Base-by-base conservation (phyloP, 2,329 filamentous ascomycete genomes). In the Dactylellina sp. region DNA sequence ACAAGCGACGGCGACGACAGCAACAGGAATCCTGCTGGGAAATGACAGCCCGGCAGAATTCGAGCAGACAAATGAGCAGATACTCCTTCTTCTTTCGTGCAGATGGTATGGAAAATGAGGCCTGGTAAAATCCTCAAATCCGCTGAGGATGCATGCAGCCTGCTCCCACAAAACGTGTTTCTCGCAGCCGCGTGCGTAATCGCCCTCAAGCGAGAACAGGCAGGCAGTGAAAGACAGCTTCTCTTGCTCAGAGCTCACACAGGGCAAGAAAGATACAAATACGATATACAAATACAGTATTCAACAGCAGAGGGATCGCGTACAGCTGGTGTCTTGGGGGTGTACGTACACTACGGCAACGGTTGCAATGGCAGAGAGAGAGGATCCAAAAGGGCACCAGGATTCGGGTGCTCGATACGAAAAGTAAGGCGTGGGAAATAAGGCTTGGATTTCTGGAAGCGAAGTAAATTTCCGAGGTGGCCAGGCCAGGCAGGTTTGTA, bases 181-280 rank as follows among this genome's bases (percentile, higher is more conserved):
- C 57, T 49, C 32, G 49, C 47, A 57, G 56, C 66, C 66, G 66
- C 66, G 66, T 71, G 66, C 66, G 59, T 71, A 71, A 63, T 71
- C 50, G 52, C 50, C 37, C 47, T 40, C 57, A 50, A 49, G 32
- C 63, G 62, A 66, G 46, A 55, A 16, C 42, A n/a, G n/a, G n/a
- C n/a, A n/a, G n/a, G n/a, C n/a, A n/a, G n/a, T n/a, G n/a, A n/a
- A n/a, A n/a, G n/a, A n/a, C n/a, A n/a, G n/a, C n/a, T n/a, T n/a
- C n/a, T n/a, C n/a, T n/a, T n/a, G n/a, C n/a, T n/a, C n/a, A n/a
- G n/a, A n/a, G 52, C 16, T 18, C 35, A 39, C 52, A 18, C n/a
- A 25, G 14, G 28, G 11, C 7, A 32, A 7, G 11, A 52, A 7
- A 12, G 18, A 14, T 11, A 22, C 9, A 4, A 14, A 42, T 42